Base-by-base conservation (phyloP, 495 filamentous ascomycete genomes). In the Daldinia childiae region DNA sequence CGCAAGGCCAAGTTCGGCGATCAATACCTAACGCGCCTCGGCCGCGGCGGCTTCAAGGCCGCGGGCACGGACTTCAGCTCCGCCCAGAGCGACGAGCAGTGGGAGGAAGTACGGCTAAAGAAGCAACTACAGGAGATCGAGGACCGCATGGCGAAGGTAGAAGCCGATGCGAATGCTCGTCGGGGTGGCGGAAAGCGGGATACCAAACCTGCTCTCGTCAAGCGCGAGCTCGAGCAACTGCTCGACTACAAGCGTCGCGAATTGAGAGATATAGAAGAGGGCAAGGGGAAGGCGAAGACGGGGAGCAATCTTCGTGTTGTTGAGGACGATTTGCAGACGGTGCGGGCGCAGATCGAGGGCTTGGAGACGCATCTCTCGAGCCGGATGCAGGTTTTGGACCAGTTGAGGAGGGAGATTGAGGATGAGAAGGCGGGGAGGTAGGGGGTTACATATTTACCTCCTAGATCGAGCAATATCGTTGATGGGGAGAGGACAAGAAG, bases 1-100 rank as follows among this genome's bases (percentile, higher is more conserved):
- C 88, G 91, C 72, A 99, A 98, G 80, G 90, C 93, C 70, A 97
- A 95, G 79, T 99, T 99, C 79, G 95, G 95, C 58, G 95, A 98
- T 79, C 92, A 95, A 45, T 99, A 99, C 82, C 89, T 99, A 51
- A 92, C 90, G 69, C 90, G 95, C 29, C 83, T 99, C 39, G 95
- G 95, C 19, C 79, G 83, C 59, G 87, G 93, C 58, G 92, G 92
- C 30, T 93, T 93, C 71, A 92, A 93, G 76, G 86, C 87, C 12
- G 84, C 83, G 21, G 95, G 88, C 56, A 99, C 96, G 2, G 93
- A 98, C 80, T 98, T 98, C 80, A 87, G 84, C 62, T 72, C 73
- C 12, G 90, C 90, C 8, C 90, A 92, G 59, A 87, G 89, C 68
- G 91, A 94, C 71, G 87, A 88, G 61, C 94, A 97, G 69, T 98